Base-by-base conservation (phyloP, 768 basidiomycete genomes). In the Agrocybe chaxingu region DNA sequence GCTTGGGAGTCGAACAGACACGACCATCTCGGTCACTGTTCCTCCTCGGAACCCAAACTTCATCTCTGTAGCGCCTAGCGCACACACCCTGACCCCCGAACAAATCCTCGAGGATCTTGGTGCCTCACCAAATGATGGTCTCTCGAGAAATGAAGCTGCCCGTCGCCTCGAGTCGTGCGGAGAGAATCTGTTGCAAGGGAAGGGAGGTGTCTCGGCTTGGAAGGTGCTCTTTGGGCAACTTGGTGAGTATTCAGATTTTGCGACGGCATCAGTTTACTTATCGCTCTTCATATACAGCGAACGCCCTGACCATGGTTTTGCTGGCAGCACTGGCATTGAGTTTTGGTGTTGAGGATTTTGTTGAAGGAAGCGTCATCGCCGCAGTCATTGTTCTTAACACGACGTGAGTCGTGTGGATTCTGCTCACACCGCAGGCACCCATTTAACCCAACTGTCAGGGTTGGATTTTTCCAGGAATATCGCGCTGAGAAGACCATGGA, bases 271-370 rank as follows among this genome's bases (percentile, higher is more conserved):
- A 19, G 3, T 48, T 42, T 53, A 3, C 39, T 7, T 19, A 5
- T 10, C 32, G 12, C 12, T 16, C 4, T 12, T n/a, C 31, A 32
- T 44, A 2, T 44, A 2, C 32, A 70, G 74, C 74, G 16, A 76
- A 77, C 55, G 76, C 75, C 1, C 61, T 77, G 45, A 70, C 66
- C 31, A 47, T 70, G 1, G 67, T 70, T 6, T 55, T 72, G 8
- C 43, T 70, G 9, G 69, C 65, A 8, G 72, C 73, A 4, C 66
- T 82, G 62, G 75, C 75, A 3, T 68, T 82, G 7, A 79, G 77
- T 7, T 79, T 82, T 55, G 80, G 76, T 50, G 77, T 79, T 24
- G 63, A 76, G 57, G 77, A 78, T 45, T 84, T 70, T 60, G 73
- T 81, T 47, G 75, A 77, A 60, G 77, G 75, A 5, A 77, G 73